A percentile compares a stretch with the other conserved stretches of the same genome.
These are phyloP conservation scores for Amborella trichopoda DNA, from an alignment of 164 flowering plant species.

Conservation along the genomic window DNA sequence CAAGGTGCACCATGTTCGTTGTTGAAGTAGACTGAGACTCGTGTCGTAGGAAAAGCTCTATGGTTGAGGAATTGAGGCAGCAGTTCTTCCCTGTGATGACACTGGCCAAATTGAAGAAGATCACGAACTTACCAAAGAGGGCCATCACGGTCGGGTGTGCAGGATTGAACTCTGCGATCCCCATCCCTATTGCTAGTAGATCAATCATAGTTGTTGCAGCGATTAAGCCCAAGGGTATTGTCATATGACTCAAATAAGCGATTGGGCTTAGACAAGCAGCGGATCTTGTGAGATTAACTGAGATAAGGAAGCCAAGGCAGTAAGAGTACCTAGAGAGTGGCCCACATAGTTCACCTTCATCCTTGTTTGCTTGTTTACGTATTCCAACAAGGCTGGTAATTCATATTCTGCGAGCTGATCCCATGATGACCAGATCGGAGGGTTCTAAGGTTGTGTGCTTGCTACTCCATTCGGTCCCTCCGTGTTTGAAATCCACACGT, in stretches of 20 bases:
- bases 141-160: too few relatives aligned
- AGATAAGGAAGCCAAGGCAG: slow-evolving; percentile 70
- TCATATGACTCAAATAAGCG: slow-evolving; percentile 82
- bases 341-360: slow-evolving; percentile 60
- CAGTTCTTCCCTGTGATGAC: slow-evolving; percentile 55
- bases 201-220: slow-evolving; percentile 61
- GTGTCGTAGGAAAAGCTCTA: slow-evolving; percentile 35
- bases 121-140: slow-evolving; percentile 36
- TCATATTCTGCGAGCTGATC: slow-evolving; percentile 53
- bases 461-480: slow-evolving; percentile 60
- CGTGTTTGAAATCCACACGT: slow-evolving; percentile 73
- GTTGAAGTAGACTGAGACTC: slow-evolving; percentile 65
- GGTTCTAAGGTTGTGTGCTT: slow-evolving; percentile 28
- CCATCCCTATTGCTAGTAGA: too few relatives aligned
- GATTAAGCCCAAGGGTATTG: slow-evolving; percentile 41
- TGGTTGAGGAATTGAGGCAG: slow-evolving; percentile 52
- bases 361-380: slow-evolving; percentile 35
- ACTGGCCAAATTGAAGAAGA: slow-evolving; percentile 37
- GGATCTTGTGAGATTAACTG: slow-evolving; percentile 50
- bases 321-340: slow-evolving; percentile 75
- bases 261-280: slow-evolving; percentile 75
- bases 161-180: too few relatives aligned
- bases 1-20: slow-evolving; percentile 63
- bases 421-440: too few relatives aligned
- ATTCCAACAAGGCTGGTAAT: slow-evolving; percentile 37